Evolutionary conservation across 805 yeast species (phyloP).

Genomic region (Candida sithepensis): DNA sequence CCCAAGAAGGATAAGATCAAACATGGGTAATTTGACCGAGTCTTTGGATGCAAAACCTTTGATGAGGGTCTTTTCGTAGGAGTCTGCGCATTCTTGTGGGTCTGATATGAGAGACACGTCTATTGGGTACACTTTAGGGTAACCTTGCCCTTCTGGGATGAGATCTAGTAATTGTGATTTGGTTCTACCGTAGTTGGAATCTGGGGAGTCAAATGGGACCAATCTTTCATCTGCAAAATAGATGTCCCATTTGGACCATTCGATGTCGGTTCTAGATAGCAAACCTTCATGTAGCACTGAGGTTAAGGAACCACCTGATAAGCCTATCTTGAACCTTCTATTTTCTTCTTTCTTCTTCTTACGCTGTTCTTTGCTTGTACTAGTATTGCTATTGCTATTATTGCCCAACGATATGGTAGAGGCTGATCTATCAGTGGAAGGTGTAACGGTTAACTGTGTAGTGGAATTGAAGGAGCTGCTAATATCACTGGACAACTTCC

Average conservation of each 20-base stretch:
- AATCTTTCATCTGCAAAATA: slow-evolving; percentile 95
- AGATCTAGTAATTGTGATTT: slow-evolving; percentile 76
- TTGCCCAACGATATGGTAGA: slow-evolving; percentile 13
- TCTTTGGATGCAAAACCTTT: slow-evolving; percentile 94
- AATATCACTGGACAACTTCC: slow-evolving; percentile 3
- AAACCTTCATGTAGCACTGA: slow-evolving; percentile 85
- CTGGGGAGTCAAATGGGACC: slow-evolving; percentile 79
- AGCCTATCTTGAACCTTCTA: slow-evolving; percentile 80
- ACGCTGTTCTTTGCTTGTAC: slow-evolving; percentile 30
- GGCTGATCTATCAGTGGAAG: slow-evolving; percentile 8
- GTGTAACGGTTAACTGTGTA: slow-evolving; percentile 1
- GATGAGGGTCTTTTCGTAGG: slow-evolving; percentile 81
- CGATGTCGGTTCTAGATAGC: slow-evolving; percentile 61
- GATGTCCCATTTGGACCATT: slow-evolving; percentile 93
- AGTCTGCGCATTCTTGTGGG: slow-evolving; percentile 92
- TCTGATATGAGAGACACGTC: slow-evolving; percentile 71
- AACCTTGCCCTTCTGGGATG: slow-evolving; percentile 44
- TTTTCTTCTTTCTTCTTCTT: slow-evolving; percentile 54
- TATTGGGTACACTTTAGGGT: slow-evolving; percentile 79
- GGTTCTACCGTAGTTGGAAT: slow-evolving; percentile 88
- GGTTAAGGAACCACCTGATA: slow-evolving; percentile 90
- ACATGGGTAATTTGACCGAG: slow-evolving; percentile 91
- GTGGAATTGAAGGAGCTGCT: slow-evolving; percentile 5
- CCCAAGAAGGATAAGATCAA: slow-evolving; percentile 85
- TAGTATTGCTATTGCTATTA: slow-evolving; percentile 5